Base-by-base conservation (phyloP, 257 asterid genomes). In the Nicotiana attenuata region DNA sequence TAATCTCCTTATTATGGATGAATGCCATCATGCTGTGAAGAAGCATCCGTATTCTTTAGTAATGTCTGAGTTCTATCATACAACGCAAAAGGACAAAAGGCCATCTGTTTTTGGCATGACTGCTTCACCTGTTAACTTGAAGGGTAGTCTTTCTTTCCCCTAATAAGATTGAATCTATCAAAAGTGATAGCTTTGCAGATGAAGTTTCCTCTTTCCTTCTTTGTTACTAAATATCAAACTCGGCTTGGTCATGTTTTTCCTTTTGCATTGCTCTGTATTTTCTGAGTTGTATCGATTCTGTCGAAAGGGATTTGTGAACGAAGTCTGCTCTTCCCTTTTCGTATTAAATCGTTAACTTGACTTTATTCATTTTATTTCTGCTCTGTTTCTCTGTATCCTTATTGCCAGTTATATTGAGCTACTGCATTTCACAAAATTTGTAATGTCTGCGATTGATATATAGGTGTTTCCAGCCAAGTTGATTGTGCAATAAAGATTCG, bases 21-120 rank as follows among this genome's bases (percentile, higher is more conserved):
- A 96, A 88, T 96, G 99, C 68, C 99, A 96, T 89, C 99, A 96
- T 93, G 99, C 99, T 82, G 99, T 96, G 86, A 96, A 96, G 94
- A 96, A 96, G 86, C 99, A 96, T 86, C 99, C 99, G 22, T 96
- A 94, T 85, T 96, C 99, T 79, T 85, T 96, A 82, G 99, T 96
- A 84, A 96, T 96, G 99, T 96, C 98, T 41, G 98, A 96, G 89
- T 96, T 96, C 89, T 96, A 96, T 88, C 98, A 96, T 88, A 92
- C 96, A 41, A 92, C 97, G 45, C 93, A 90, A 33, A 93, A 91
- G 90, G 98, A 89, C 87, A 94, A 92, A 90, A 90, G 99, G 84
- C 99, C 99, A 69, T 90, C 98, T 61, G 93, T 96, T 85, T 96
- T 96, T 88, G 98, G 99, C 87, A 96, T 96, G 99, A 96, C 99